phyloP scores from a whole-genome alignment of 2,329 filamentous ascomycete genomes.

The Aureobasidium sp. region DNA sequence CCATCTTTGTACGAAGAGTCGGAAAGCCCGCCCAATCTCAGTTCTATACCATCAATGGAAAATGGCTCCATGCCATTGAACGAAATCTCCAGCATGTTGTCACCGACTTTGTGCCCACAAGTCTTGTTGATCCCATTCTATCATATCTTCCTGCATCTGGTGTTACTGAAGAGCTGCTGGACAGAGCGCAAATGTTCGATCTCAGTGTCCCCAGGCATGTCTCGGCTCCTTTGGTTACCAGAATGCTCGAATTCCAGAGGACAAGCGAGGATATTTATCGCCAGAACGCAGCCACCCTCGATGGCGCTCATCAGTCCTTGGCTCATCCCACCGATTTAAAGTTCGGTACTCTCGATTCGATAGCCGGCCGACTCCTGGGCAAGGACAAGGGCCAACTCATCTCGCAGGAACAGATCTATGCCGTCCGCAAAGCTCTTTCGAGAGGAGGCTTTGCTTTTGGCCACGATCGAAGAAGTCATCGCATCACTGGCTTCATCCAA shows the following conservation, averaged over 20 bases:
- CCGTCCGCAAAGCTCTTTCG: slow-evolving; percentile 60
- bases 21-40: slow-evolving; percentile 32
- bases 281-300: slow-evolving; percentile 38
- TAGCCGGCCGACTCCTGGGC: slow-evolving; percentile 38
- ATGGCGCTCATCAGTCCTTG: slow-evolving; percentile 43
- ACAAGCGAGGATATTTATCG: slow-evolving; percentile 44
- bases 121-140: slow-evolving; percentile 41
- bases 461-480: slow-evolving; percentile 44
- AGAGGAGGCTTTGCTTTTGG: slow-evolving; percentile 57
- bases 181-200: slow-evolving; percentile 32
- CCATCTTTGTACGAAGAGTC: slow-evolving; percentile 42
- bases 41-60: slow-evolving; percentile 45
- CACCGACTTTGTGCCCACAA: slow-evolving; percentile 41
- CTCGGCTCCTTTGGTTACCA: slow-evolving; percentile 38
- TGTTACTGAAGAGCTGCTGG: slow-evolving; percentile 26
- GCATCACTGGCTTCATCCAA: slow-evolving; percentile 54
- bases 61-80: slow-evolving; percentile 37
- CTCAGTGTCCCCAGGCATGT: slow-evolving; percentile 39
- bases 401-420: slow-evolving; percentile 45
- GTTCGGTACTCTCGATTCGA: slow-evolving; percentile 42
- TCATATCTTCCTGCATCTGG: slow-evolving; percentile 45
- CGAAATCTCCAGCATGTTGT: slow-evolving; percentile 42
- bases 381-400: slow-evolving; percentile 22
- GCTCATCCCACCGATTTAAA: slow-evolving; percentile 38
- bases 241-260: slow-evolving; percentile 38